phyloP scores from a whole-genome alignment of 495 filamentous ascomycete genomes.

The Neurospora sp. region DNA sequence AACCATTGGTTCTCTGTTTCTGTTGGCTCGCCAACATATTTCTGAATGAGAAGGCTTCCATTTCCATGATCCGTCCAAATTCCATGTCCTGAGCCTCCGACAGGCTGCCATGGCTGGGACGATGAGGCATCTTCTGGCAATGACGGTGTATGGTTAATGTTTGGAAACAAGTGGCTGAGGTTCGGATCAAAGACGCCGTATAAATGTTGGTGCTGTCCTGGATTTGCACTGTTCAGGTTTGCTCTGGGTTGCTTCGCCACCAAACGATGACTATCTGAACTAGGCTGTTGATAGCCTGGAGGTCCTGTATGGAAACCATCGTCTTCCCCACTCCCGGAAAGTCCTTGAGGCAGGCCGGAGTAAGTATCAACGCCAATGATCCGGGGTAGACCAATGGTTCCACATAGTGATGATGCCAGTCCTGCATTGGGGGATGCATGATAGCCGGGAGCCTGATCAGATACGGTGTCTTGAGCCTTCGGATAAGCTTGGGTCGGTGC shows the following conservation, averaged over 20 bases:
- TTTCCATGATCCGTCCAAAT: not conserved
- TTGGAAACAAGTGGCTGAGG: not conserved
- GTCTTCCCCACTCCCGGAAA: not conserved
- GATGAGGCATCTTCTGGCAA: not conserved
- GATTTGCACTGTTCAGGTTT: not conserved
- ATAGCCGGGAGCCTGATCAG: not conserved
- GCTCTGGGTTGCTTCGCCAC: not conserved
- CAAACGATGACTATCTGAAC: not conserved
- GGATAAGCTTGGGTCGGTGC: not conserved
- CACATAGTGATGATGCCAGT: not conserved
- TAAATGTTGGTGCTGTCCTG: not conserved
- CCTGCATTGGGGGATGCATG: not conserved
- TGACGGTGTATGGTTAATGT: not conserved
- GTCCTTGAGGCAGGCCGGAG: not conserved
- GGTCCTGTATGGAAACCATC: not conserved
- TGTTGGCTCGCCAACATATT: not conserved
- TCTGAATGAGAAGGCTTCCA: not conserved
- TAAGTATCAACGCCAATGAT: not conserved
- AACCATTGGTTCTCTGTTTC: not conserved
- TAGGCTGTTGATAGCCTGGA: not conserved
- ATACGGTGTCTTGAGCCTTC: not conserved
- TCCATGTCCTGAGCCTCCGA: not conserved
- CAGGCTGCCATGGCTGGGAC: not conserved
- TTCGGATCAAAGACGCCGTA: not conserved
- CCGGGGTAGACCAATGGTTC: not conserved